Percentiles rank a stretch among this genome's conserved stretches.
Conservation (phyloP, 2,329 filamentous ascomycete species). For the Tolypocladium album region DNA sequence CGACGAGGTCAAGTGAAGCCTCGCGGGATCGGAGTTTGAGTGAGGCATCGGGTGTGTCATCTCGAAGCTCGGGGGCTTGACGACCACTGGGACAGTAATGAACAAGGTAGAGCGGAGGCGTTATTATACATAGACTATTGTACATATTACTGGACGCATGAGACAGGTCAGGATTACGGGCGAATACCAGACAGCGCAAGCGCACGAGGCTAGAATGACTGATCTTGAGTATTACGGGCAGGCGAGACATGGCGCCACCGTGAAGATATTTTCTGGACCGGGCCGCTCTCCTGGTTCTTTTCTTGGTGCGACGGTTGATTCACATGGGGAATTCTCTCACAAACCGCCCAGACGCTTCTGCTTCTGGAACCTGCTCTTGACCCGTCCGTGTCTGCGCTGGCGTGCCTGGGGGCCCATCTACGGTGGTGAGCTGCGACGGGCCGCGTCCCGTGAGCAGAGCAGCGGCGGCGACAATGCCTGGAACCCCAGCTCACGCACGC, state of each 20-base stretch:
- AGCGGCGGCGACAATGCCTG: background rate
- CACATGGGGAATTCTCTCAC: background rate
- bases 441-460: background rate
- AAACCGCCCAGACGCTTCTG: background rate
- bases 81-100: background rate
- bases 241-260: background rate
- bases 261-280: background rate
- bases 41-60: background rate
- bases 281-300: background rate
- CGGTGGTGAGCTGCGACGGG: background rate
- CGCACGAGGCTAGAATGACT: background rate
- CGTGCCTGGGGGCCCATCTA: no score
- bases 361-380: background rate
- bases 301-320: background rate
- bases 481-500: background rate
- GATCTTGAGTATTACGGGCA: background rate
- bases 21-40: background rate
- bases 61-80: background rate
- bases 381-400: background rate
- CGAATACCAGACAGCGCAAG: background rate
- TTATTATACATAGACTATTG: background rate
- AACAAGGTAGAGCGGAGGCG: background rate
- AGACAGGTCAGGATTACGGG: background rate
- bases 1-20: constrained; percentile 2
- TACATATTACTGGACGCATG: background rate